Conservation (phyloP, 2,329 filamentous ascomycete genomes). For the Pyrenophora seminiperda region DNA sequence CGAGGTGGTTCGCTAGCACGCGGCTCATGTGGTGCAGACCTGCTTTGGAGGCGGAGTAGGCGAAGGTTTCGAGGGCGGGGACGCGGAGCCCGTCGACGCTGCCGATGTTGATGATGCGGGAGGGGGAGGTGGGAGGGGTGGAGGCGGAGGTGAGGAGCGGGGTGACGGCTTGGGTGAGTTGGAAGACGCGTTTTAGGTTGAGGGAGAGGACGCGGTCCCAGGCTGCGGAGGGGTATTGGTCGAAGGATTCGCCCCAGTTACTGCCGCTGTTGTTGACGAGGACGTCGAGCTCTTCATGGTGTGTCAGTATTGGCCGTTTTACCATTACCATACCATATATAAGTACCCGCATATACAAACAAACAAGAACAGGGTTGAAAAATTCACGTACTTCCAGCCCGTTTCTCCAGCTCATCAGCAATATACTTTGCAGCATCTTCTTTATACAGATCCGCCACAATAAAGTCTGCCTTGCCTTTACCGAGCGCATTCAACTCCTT, state of each 20-base stretch:
- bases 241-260: constrained; percentile 67
- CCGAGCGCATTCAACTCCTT: constrained; percentile 62
- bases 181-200: constrained; percentile 69
- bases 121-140: constrained; percentile 52
- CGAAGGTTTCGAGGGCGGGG: constrained; percentile 62
- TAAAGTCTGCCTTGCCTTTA: constrained; percentile 62
- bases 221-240: constrained; percentile 58
- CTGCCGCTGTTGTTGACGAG: constrained; percentile 70
- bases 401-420: constrained; percentile 60
- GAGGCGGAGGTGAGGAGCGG: constrained; percentile 63
- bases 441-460: constrained; percentile 66
- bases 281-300: constrained; percentile 64
- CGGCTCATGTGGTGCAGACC: constrained; percentile 68
- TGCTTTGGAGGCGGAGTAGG: constrained; percentile 66
- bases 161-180: constrained; percentile 66
- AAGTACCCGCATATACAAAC: too few species aligned
- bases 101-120: constrained; percentile 68
- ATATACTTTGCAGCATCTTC: constrained; percentile 65
- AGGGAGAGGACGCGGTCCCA: constrained; percentile 65
- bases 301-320: too few species aligned
- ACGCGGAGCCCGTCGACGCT: constrained; percentile 67
- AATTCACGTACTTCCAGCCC: constrained; percentile 51
- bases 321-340: too few species aligned
- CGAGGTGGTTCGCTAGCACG: constrained; percentile 67
- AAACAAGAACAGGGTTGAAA: too few species aligned